These are phyloP conservation scores for Linnemannia zychae DNA, from an alignment of 192 early-diverging fungal species.

Conservation along the genomic window DNA sequence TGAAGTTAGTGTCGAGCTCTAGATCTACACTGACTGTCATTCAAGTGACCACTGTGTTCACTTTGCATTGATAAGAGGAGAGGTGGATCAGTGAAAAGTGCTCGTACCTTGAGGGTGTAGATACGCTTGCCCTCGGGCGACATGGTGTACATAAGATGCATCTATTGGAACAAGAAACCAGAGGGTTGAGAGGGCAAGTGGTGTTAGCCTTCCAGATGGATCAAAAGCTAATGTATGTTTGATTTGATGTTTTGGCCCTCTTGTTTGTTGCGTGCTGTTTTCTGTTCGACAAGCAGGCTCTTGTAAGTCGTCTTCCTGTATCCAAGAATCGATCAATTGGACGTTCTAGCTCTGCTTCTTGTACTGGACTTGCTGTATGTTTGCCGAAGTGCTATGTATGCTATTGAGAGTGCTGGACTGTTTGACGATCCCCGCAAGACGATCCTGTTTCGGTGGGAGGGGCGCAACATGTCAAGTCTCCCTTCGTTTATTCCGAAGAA, in stretches of 20 bases:
- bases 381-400: too few relatives aligned
- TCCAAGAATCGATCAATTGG: not conserved
- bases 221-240: not conserved
- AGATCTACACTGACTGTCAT: too few relatives aligned
- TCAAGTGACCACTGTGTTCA: too few relatives aligned
- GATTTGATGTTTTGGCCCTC: too few relatives aligned
- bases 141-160: constrained; percentile 96
- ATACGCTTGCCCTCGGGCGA: constrained; percentile 87
- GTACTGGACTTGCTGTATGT: too few relatives aligned
- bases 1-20: not conserved
- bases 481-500: not conserved
- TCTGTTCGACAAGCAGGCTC: not conserved
- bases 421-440: not conserved
- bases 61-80: too few relatives aligned
- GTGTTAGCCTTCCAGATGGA: not conserved
- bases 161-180: constrained; percentile 54
- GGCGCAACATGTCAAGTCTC: not conserved
- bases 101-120: constrained; percentile 93
- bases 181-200: not conserved
- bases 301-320: not conserved
- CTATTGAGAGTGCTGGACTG: too few relatives aligned
- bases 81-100: not conserved
- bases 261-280: not conserved
- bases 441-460: not conserved
- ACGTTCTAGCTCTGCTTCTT: not conserved